Evolutionary conservation across 2,329 filamentous ascomycete genomes (phyloP).

Genomic region (Fusarium setosum): DNA sequence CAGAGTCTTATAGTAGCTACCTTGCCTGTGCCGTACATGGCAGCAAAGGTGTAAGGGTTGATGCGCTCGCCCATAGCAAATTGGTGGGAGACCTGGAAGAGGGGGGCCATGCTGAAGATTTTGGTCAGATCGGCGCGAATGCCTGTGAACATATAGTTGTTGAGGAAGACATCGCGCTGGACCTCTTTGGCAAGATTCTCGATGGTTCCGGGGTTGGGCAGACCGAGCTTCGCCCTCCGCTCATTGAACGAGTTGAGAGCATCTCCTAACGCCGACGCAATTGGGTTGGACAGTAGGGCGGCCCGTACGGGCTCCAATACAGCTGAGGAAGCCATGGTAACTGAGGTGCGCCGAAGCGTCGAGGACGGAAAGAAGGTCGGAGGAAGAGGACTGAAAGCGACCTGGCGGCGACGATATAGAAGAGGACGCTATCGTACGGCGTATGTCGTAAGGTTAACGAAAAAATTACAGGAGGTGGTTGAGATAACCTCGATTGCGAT

Average conservation of each 20-base stretch:
- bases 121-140: constrained; percentile 97
- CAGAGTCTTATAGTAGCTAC: constrained; percentile 58
- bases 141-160: constrained; percentile 96
- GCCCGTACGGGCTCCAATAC: constrained; percentile 65
- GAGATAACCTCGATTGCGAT: constrained; percentile 36
- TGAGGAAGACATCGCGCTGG: constrained; percentile 94
- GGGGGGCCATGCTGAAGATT: constrained; percentile 89
- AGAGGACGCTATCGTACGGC: constrained; percentile 16
- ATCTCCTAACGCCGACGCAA: constrained; percentile 77
- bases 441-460: constrained; percentile 6
- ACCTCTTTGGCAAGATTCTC: constrained; percentile 93
- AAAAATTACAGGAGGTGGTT: constrained; percentile 33
- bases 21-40: constrained; percentile 92
- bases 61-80: constrained; percentile 94
- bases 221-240: constrained; percentile 85
- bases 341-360: constrained; percentile 43
- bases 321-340: constrained; percentile 63
- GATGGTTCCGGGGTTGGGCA: constrained; percentile 92
- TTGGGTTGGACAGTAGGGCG: constrained; percentile 79
- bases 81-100: constrained; percentile 98
- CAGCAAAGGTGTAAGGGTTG: constrained; percentile 95
- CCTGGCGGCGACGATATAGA: constrained; percentile 32
- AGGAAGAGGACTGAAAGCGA: constrained; percentile 31
- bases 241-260: constrained; percentile 85
- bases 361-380: constrained; percentile 38